A percentile compares a stretch with the other conserved stretches of the same genome.
Conservation (phyloP, 257 asterid genomes). For the Henckelia pumila region DNA sequence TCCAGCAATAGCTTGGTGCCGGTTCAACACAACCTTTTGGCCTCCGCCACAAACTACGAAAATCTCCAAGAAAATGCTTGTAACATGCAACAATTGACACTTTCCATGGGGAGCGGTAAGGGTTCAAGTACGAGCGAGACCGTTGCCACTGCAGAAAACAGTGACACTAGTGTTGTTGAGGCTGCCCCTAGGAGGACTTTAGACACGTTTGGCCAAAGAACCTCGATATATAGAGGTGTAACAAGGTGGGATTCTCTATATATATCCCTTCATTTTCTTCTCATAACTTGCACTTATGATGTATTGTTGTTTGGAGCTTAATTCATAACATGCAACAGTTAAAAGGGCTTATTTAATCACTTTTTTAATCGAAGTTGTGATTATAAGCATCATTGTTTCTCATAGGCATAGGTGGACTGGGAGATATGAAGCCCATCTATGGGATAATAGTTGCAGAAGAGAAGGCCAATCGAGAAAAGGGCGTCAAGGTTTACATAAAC, state of each 20-base stretch:
- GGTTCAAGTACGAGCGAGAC: slow-evolving; percentile 43
- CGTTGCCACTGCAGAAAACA: slow-evolving; percentile 40
- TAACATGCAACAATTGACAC: slow-evolving; percentile 66
- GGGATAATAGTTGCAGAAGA: slow-evolving; percentile 95
- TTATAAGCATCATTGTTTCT: not conserved
- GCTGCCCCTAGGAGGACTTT: slow-evolving; percentile 64
- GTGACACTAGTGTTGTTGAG: slow-evolving; percentile 51
- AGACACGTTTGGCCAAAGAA: slow-evolving; percentile 95
- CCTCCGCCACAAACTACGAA: slow-evolving; percentile 30
- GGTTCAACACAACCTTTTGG: slow-evolving; percentile 36
- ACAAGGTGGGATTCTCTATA: slow-evolving; percentile 50
- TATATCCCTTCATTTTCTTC: not conserved
- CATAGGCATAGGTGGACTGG: slow-evolving; percentile 95
- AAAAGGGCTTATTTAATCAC: too few species aligned
- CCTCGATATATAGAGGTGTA: slow-evolving; percentile 91
- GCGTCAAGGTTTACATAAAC: slow-evolving; percentile 64
- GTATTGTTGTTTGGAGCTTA: too few species aligned
- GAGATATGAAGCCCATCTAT: slow-evolving; percentile 88
- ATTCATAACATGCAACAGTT: too few species aligned
- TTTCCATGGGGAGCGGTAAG: slow-evolving; percentile 79
- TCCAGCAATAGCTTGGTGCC: slow-evolving; percentile 42
- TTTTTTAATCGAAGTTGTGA: too few species aligned
- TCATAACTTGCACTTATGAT: too few species aligned
- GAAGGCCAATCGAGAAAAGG: slow-evolving; percentile 95
- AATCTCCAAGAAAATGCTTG: slow-evolving; percentile 49